Evolutionary conservation across 345 rosid genomes (phyloP), one percentile per base, ranked within the genome.

Genomic region (Eucalyptus marginata): DNA sequence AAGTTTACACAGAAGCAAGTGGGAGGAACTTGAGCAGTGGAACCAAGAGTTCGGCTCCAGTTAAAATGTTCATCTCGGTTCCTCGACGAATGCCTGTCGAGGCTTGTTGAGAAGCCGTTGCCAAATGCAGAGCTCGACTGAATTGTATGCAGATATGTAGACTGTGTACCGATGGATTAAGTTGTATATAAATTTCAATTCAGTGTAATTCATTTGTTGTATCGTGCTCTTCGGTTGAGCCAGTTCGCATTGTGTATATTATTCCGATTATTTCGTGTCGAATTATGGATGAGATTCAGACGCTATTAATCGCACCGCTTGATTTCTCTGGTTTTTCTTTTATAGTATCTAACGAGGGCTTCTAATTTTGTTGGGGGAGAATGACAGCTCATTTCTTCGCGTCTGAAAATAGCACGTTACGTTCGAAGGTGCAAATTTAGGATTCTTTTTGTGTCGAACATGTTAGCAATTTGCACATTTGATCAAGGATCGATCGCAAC

Each of bases 11-110:
- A 93, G 89, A 93, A 97, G 96, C 93, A 97, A 94, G 92, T 96
- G 98, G 99, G 96, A 94, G 94, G 98, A 97, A 86, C 97, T 96
- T 87, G 98, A 97, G 88, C 95, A 88, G 88, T 97, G 99, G 99
- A 97, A 96, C 91, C 92, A 91, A 71, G 98, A 97, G 89, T 97
- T 96, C 66, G 99, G 99, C 87, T 95, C 99, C 33, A 94, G 84
- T 76, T 76, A 76, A 43, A 6, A 10, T 14, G 47, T 36, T 76
- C 36, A 24, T 36, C 46, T 76, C 25, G 4, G 46, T 40, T 76
- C 83, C 46, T 76, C 3, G 8, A 36, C 1, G 8, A 76, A 76
- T 12, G 2, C 84, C 47, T 4, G 36, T n/a, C 2, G 76, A 2
- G 40, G 76, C 76, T 64, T 64, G 40, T 20, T 76, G 15, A 76